These are phyloP conservation scores for Cyathus striatus DNA, from an alignment of 768 basidiomycete genomes.

Conservation along the genomic window DNA sequence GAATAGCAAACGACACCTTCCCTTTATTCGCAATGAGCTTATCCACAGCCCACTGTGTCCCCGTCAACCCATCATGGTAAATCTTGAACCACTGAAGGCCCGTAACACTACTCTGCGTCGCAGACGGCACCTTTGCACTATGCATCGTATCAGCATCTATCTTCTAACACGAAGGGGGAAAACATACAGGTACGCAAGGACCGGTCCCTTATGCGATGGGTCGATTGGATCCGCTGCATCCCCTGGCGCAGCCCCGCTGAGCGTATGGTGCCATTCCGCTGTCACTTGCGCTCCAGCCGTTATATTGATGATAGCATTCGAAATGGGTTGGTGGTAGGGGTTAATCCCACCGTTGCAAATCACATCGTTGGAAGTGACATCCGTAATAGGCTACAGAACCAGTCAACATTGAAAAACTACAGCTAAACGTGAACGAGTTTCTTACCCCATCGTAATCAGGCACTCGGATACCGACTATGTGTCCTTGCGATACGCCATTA, in stretches of 20 bases:
- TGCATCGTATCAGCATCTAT: constrained; percentile 16
- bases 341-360: constrained; percentile 62
- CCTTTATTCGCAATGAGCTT: constrained; percentile 42
- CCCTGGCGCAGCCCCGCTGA: constrained; percentile 32
- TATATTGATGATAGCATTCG: constrained; percentile 37
- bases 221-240: constrained; percentile 46
- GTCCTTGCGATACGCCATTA: constrained; percentile 39
- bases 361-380: constrained; percentile 48
- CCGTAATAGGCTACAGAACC: constrained; percentile 41
- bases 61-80: constrained; percentile 36
- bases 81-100: constrained; percentile 57
- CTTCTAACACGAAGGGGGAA: background rate
- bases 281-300: constrained; percentile 49
- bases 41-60: constrained; percentile 42
- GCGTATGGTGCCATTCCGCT: constrained; percentile 47
- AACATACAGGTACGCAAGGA: constrained; percentile 41
- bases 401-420: background rate
- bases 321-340: constrained; percentile 44
- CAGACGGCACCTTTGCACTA: constrained; percentile 35
- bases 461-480: constrained; percentile 29
- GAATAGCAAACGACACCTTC: constrained; percentile 42
- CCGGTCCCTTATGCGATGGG: constrained; percentile 39
- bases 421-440: background rate
- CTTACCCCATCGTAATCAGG: constrained; percentile 34
- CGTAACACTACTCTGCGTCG: constrained; percentile 32